Evolutionary conservation across 805 yeast genomes (phyloP), one percentile per base, ranked within the genome.

Genomic region (Ogataea haglerorum): DNA sequence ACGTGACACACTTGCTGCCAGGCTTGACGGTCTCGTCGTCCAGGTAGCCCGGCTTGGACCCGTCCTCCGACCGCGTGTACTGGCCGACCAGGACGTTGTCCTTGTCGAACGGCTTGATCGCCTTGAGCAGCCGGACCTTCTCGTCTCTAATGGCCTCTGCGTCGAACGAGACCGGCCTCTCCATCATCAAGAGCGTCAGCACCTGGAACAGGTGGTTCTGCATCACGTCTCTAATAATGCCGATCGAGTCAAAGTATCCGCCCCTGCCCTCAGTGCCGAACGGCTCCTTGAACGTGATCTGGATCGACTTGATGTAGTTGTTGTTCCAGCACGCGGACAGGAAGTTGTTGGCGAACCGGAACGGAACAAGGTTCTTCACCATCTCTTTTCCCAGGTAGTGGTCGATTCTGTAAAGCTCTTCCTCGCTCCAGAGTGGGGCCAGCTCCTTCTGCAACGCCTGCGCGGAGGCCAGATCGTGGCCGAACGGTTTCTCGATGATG

Each of bases 261-360:
- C 99, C 99, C 62, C 99, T 80, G 42, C 99, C 99, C 68, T 93
- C 96, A 29, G 99, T 93, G 41, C 99, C 99, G 56, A 93, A 93
- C n/a, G 93, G 87, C 70, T 93, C 99, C 70, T 93, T 93, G 74
- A 93, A 91, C 10, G 91, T 77, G 52, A 93, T 80, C 71, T 91
- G 96, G 47, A 93, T 81, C 28, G 82, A 77, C 47, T 79, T 73
- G 58, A 93, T 80, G 64, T 76, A 83, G 49, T 85, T 76, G 61
- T 73, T 81, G 69, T 85, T 83, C 97, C 97, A 93, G 41, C 85
- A 77, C n/a, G 95, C 87, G 57, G 77, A 77, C 59, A 93, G 72
- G 64, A 91, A 78, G 60, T 82, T 82, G 68, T 93, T 93, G 53
- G 95, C 95, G 58, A 93, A 93, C 60, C 99, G 79, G 56, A 90